Evolutionary conservation across 306 rosid species (phyloP), one percentile per base, ranked within the genome.

Genomic region (Carpinus fangiana): DNA sequence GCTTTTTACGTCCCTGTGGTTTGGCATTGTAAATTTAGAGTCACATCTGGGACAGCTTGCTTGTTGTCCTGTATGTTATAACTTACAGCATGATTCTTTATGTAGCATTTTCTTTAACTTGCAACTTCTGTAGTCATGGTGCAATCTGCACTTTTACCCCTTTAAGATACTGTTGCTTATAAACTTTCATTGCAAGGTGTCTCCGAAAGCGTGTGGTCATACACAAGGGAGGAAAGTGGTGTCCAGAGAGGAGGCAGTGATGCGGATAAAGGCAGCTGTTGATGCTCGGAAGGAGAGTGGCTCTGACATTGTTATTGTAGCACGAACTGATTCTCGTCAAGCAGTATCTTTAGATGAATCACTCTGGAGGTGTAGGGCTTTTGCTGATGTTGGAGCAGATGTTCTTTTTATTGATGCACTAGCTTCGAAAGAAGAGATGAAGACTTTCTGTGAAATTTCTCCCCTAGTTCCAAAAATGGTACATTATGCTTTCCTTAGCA

Each of bases 141-240:
- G 67, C 31, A 34, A 64, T 60, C 50, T 69, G 51, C 8, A 0
- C 14, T 54, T 17, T 13, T 51, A 41, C 69, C 41, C 38, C 75
- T 34, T 45, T 68, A 56, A 43, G 28, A 52, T 54, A 41, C 48
- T 71, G 16, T 73, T 60, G 36, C 84, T 81, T 41, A 76, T 65
- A 50, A 69, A 52, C 55, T 77, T 21, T 48, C 51, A 26, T 84
- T 78, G 67, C 81, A 78, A 93, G 97, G 81, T 86, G 31, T 86
- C 98, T 71, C 98, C 98, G 65, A 93, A 93, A 89, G 96, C 96
- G 55, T 91, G 98, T 36, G 98, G 96, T 12, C 98, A 93, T 85
- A 93, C 98, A 7, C 84, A 80, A 80, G 98, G 96, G 46, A 85
- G 96, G 87, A 90, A 88, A 87, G 94, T 90, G 83, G 86, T 91